Evolutionary conservation across 2,329 filamentous ascomycete genomes (phyloP), one percentile per base, ranked within the genome.

Genomic region (Hortaea sp.): DNA sequence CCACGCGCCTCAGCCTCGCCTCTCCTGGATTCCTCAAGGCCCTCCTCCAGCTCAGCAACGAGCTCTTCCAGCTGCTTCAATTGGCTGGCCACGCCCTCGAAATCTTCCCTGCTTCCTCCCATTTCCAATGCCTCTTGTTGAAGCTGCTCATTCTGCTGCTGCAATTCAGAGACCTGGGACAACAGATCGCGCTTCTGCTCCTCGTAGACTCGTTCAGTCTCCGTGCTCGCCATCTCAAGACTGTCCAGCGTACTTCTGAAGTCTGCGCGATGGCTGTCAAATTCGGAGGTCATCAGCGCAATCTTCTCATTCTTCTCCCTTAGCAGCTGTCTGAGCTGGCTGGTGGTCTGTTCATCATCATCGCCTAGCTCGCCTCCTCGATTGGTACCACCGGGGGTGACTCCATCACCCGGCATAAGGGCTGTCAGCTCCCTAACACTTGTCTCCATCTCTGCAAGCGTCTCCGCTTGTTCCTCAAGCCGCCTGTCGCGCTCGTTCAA

Each of bases 301-400:
- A 98, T 95, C 71, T 89, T 95, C 48, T 98, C 92, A 59, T 95
- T 95, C 75, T 94, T 95, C 68, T 98, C 92, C 27, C 87, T 78
- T 45, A 98, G 69, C 57, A 94, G 69, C n/a, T 83, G 78, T 45
- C 89, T 81, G 47, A 98, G 73, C 61, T 94, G 85, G 11, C 52
- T 45, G 7, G 49, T 53, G 20, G 45, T 53, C 13, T 54, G 51
- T 29, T 53, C 48, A 28, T 54, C 52, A 10, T 53, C 52, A 43
- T 95, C 89, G 54, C 82, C 82, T 47, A 85, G 84, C 47, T 82
- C 81, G 43, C 51, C 46, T 35, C 42, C 45, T 11, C 48, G 44
- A 10, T 41, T 50, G 20, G 40, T 41, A 9, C 48, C 45, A 34
- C 63, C 48, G 69, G 63, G 48, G 75, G 70, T 50, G 70, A 67